phyloP scores from a whole-genome alignment of 2,329 filamentous ascomycete genomes.

The Sporothrix protearum region DNA sequence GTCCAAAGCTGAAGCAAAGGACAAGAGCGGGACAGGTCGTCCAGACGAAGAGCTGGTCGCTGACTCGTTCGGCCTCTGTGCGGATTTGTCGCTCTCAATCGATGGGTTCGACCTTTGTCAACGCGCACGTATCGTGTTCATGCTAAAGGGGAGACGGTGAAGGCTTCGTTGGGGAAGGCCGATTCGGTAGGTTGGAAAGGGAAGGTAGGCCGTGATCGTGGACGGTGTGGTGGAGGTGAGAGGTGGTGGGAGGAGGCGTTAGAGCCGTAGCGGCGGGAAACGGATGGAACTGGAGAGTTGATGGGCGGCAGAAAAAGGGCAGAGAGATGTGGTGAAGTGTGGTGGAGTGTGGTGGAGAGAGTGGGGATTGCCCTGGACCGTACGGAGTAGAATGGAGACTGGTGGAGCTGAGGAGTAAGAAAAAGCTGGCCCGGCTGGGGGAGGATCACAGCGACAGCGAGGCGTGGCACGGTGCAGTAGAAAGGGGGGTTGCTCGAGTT shows the following conservation, averaged over 20 bases:
- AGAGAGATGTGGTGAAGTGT: background rate
- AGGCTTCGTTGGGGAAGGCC: background rate
- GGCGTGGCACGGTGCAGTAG: background rate
- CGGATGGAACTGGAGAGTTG: conserved; percentile 1
- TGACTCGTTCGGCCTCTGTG: background rate
- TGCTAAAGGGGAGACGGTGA: background rate
- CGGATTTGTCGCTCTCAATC: background rate
- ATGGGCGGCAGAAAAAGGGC: background rate
- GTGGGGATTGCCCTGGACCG: background rate
- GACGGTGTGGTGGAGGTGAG: conserved; percentile 11
- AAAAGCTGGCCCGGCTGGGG: background rate
- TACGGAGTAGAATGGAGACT: no score
- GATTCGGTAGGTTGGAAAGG: background rate
- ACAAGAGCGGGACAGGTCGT: background rate
- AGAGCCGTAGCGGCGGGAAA: conserved; percentile 17
- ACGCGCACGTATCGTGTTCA: conserved; percentile 8
- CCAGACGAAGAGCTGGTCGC: background rate
- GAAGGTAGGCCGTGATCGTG: background rate
- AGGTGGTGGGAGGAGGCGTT: conserved; percentile 12
- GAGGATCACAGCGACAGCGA: background rate
- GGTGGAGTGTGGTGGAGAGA: no score
- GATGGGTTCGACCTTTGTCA: background rate
- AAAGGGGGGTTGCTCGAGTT: conserved; percentile 5
- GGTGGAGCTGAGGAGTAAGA: background rate
- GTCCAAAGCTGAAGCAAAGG: background rate